These are phyloP conservation scores for Allium sativum DNA, from an alignment of 106 monocot species.

Conservation along the genomic window DNA sequence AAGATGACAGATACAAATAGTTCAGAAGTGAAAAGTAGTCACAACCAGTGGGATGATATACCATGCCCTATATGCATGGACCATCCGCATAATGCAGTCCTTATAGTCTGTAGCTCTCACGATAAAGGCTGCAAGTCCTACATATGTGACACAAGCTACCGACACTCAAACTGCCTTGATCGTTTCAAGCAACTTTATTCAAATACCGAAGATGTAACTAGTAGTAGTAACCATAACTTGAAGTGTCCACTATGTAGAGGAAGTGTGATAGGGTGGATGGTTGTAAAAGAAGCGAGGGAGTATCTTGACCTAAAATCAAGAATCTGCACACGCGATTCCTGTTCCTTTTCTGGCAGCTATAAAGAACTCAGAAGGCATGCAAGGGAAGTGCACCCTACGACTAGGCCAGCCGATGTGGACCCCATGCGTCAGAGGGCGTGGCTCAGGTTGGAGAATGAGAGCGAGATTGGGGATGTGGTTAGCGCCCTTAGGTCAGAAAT, in stretches of 20 bases:
- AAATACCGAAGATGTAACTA: conserved; percentile 1
- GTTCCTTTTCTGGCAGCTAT: conserved; percentile 69
- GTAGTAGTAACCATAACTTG: conserved; percentile 12
- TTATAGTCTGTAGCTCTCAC: conserved; percentile 58
- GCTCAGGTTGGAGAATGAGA: conserved; percentile 58
- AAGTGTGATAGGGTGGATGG: conserved; percentile 42
- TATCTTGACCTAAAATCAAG: conserved; percentile 66
- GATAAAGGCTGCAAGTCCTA: conserved; percentile 77
- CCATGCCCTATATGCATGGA: conserved; percentile 88
- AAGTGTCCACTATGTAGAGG: conserved; percentile 89
- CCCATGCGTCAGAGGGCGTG: conserved; percentile 65
- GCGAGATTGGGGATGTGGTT: conserved; percentile 63
- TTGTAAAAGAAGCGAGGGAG: conserved; percentile 39
- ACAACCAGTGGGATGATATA: conserved; percentile 73
- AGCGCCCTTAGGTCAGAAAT: conserved; percentile 77
- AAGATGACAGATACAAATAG: conserved; percentile 41
- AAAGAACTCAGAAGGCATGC: conserved; percentile 71
- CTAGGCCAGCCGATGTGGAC: conserved; percentile 68
- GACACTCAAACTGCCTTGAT: conserved; percentile 86
- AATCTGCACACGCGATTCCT: conserved; percentile 69
- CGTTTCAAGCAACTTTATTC: conserved; percentile 37
- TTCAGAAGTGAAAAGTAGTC: conserved; percentile 14
- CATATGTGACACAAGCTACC: conserved; percentile 84
- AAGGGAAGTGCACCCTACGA: conserved; percentile 45
- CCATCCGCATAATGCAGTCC: conserved; percentile 88